phyloP scores from a whole-genome alignment of 2,329 filamentous ascomycete species.

The Calonectria ilicicola region DNA sequence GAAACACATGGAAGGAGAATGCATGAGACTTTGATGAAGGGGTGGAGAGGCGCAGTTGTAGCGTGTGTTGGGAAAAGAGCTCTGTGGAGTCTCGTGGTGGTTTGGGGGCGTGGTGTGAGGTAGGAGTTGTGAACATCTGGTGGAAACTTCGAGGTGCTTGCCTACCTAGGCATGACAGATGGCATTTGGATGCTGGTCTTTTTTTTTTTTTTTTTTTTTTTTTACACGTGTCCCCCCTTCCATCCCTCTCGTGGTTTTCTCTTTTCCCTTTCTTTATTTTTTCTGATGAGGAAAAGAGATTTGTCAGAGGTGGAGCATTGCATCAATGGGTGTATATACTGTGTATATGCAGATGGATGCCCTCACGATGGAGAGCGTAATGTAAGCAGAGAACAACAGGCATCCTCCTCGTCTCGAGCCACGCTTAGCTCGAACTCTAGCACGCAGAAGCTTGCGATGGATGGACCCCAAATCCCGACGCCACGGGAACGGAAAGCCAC shows the following conservation, averaged over 20 bases:
- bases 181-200: background rate
- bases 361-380: background rate
- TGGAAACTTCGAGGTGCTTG: background rate
- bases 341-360: background rate
- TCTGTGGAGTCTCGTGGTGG: background rate
- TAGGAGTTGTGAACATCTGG: background rate
- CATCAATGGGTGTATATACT: background rate
- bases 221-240: background rate
- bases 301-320: background rate
- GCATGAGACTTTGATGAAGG: background rate
- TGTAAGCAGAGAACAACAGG: background rate
- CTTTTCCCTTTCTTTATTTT: background rate
- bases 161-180: background rate
- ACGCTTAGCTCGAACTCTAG: background rate
- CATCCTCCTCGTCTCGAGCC: background rate
- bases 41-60: constrained; percentile 1
- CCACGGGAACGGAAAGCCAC: constrained; percentile 12
- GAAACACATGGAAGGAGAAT: background rate
- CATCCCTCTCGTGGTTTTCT: background rate
- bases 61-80: background rate
- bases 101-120: background rate
- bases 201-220: background rate
- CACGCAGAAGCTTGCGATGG: background rate
- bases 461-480: constrained; percentile 4
- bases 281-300: background rate